Evolutionary conservation across 106 monocot genomes (phyloP).

Genomic region (Xerophyta viscosa): DNA sequence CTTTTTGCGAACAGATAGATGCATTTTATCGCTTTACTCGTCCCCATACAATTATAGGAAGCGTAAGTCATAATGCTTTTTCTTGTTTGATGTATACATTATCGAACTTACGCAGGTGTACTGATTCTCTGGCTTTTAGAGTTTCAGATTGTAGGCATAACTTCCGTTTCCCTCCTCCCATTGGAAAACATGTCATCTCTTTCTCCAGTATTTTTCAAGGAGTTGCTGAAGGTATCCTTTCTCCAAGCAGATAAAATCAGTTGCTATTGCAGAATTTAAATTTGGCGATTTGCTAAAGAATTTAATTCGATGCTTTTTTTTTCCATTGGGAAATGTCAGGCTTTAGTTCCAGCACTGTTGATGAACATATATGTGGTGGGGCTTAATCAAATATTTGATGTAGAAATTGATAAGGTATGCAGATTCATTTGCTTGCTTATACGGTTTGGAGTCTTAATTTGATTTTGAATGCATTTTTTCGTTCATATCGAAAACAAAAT

Average conservation of each 20-base stretch:
- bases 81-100: no score
- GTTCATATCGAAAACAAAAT: neutral
- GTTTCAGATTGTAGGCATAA: no score
- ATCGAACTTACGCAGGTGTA: no score
- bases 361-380: conserved; percentile 60
- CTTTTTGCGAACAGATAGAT: no score
- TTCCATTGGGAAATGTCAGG: conserved; percentile 13
- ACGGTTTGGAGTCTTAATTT: no score
- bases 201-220: conserved; percentile 4
- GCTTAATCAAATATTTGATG: conserved; percentile 40
- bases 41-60: no score
- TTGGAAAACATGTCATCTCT: neutral
- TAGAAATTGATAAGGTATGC: conserved; percentile 50
- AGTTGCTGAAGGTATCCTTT: conserved; percentile 8
- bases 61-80: no score
- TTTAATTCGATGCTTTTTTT: neutral
- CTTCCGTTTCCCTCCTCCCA: conserved; percentile 9
- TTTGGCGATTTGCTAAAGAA: neutral
- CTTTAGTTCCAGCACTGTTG: conserved; percentile 29
- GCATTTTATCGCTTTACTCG: no score
- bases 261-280: neutral
- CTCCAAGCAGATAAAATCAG: no score
- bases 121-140: no score
- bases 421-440: neutral
- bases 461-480: neutral